Conservation (phyloP, 1,284 basidiomycete genomes). For the Neolentinus lepideus region DNA sequence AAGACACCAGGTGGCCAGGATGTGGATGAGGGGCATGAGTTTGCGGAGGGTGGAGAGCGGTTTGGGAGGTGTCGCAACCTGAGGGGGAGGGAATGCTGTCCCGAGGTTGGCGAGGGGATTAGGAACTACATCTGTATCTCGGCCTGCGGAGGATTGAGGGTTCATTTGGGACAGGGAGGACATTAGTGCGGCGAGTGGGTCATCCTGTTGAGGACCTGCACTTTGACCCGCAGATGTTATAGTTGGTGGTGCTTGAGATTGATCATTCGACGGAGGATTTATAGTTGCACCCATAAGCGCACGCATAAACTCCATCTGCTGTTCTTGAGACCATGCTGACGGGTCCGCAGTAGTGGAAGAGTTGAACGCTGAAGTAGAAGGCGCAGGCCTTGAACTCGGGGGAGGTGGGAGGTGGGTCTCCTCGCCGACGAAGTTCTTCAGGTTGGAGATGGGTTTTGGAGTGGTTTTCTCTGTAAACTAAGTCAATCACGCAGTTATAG, state of each 20-base stretch:
- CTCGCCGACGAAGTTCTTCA: constrained; percentile 58
- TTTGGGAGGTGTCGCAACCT: constrained; percentile 15
- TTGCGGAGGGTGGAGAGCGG: constrained; percentile 45
- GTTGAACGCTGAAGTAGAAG: constrained; percentile 10
- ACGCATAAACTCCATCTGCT: constrained; percentile 57
- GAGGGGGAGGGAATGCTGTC: constrained; percentile 8
- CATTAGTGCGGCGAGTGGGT: constrained; percentile 27
- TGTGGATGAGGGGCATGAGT: constrained; percentile 56
- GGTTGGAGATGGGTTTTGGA: constrained; percentile 22
- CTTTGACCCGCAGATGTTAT: background rate
- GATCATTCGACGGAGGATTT: background rate
- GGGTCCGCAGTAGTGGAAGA: constrained; percentile 32
- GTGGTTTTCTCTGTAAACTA: constrained; percentile 32
- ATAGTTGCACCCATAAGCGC: constrained; percentile 41
- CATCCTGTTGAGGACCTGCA: constrained; percentile 10
- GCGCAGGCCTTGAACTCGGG: constrained; percentile 20
- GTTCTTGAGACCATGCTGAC: constrained; percentile 55
- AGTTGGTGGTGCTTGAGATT: constrained; percentile 5
- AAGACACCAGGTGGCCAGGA: constrained; percentile 53
- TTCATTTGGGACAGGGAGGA: constrained; percentile 16
- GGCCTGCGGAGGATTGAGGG: constrained; percentile 3
- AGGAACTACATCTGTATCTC: constrained; percentile 6
- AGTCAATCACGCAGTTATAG: background rate
- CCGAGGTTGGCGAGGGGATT: constrained; percentile 9
- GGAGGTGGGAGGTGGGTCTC: constrained; percentile 41